phyloP scores from a whole-genome alignment of 768 basidiomycete genomes.

The Coprinopsis strossmayeri region DNA sequence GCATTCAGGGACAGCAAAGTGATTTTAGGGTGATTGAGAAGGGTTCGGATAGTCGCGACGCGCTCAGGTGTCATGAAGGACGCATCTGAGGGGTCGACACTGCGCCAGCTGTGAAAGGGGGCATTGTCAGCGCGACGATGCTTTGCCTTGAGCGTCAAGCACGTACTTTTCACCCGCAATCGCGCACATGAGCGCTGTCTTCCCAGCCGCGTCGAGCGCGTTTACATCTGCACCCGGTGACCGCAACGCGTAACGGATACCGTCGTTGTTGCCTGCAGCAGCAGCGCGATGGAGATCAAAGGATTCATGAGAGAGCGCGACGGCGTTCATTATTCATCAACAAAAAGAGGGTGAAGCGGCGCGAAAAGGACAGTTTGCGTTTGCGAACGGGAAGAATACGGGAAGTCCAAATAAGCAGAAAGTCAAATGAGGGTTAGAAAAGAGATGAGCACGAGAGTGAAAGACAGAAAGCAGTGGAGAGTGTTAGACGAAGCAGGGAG shows the following conservation, averaged over 20 bases:
- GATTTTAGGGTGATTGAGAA: conserved; percentile 50
- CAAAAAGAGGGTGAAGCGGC: conserved; percentile 6
- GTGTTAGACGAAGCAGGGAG: conserved; percentile 11
- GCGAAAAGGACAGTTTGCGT: background rate
- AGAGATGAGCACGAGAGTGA: conserved; percentile 1
- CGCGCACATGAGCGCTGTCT: conserved; percentile 60
- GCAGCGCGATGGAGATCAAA: conserved; percentile 48
- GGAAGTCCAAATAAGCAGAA: conserved; percentile 2
- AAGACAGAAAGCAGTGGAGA: conserved; percentile 3
- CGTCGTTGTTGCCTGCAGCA: conserved; percentile 47
- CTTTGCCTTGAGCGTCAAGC: conserved; percentile 9
- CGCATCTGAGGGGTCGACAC: conserved; percentile 65
- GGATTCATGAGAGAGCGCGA: conserved; percentile 26
- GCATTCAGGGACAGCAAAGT: conserved; percentile 69
- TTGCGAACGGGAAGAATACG: conserved; percentile 4
- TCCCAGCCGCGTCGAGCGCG: conserved; percentile 50
- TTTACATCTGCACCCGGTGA: conserved; percentile 68
- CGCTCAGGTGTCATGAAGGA: conserved; percentile 55
- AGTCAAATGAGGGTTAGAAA: conserved; percentile 7
- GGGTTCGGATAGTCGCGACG: conserved; percentile 47
- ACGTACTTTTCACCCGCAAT: conserved; percentile 68
- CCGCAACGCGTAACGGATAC: conserved; percentile 45
- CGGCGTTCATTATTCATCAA: conserved; percentile 15
- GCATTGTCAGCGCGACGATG: background rate
- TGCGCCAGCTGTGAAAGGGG: conserved; percentile 48